Evolutionary conservation across 2,329 filamentous ascomycete species (phyloP), one percentile per base, ranked within the genome.

Genomic region (Pezicula carpinea): DNA sequence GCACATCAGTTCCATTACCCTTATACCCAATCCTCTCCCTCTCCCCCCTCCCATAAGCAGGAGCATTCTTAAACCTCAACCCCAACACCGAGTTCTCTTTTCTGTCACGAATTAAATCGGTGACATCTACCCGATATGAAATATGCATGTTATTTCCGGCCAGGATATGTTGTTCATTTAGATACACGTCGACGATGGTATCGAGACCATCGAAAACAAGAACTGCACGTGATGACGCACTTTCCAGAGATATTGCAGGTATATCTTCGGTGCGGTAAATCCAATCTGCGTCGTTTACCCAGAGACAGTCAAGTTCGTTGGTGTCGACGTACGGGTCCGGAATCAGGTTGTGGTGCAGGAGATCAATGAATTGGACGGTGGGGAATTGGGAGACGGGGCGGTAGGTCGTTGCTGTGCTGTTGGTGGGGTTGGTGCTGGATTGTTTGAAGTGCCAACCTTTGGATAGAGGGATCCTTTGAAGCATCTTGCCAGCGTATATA

Each of bases 261-360:
- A 69, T 11, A 56, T 59, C 14, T 5, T 40, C 40, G 2, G 69
- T 72, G 6, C 69, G 69, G 59, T 85, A 85, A 1, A 70, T 67
- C 81, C 81, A 85, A 46, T 69, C 67, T 54, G 77, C 76, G 45
- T 83, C 76, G n/a, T 75, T 79, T 26, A 85, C 73, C 79, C 81
- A 85, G 56, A 76, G 71, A 3, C 74, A 74, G 6, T 72, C 68
- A 8, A 80, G 64, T 58, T 85, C 82, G 55, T 85, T 84, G 52
- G 79, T 71, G 46, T 80, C 76, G 15, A 79, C 60, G 55, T 80
- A 83, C 0, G 80, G 80, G 57, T 85, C 75, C 5, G 67, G 63
- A 42, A 78, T 76, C 44, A 80, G 64, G 23, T 69, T 66, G 59
- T 84, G 75, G 50, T 79, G 71, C 6, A 83, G 65, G 18, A 85